Evolutionary conservation across 148 eudicot species (phyloP).

Genomic region (Amaranthus cruentus): DNA sequence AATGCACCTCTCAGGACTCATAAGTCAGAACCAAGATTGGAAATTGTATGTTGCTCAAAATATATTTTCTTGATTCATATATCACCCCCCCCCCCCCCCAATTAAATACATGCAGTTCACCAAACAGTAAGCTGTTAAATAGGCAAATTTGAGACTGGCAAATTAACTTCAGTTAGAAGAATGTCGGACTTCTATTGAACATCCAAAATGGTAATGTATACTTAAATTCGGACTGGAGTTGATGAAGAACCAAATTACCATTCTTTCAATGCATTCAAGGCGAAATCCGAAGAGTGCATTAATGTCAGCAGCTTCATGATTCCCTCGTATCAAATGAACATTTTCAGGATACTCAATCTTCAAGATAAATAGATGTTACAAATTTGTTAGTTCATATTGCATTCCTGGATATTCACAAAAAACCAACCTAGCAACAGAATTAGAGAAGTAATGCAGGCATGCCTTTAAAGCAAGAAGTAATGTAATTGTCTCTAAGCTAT

Average conservation of each 20-base stretch:
- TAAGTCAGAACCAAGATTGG: neutral
- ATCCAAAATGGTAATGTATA: neutral
- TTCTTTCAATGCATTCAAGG: conserved; percentile 96
- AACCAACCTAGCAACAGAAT: conserved; percentile 11
- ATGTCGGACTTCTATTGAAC: neutral
- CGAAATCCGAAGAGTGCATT: conserved; percentile 98
- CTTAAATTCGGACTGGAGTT: neutral
- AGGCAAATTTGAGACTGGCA: neutral
- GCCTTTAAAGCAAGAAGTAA: conserved; percentile 94
- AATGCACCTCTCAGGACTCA: neutral
- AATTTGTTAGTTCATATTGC: conserved; percentile 15
- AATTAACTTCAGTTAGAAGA: neutral
- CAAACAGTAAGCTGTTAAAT: neutral
- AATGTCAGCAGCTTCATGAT: conserved; percentile 98
- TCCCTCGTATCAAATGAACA: conserved; percentile 94
- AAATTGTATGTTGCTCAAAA: neutral
- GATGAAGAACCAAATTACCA: conserved; percentile 38
- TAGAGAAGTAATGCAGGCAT: conserved; percentile 23
- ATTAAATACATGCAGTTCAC: neutral
- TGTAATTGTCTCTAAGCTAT: conserved; percentile 96
- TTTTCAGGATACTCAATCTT: conserved; percentile 95
- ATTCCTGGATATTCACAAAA: neutral
- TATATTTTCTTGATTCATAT: neutral
- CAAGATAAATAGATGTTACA: conserved; percentile 13
- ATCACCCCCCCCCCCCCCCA: neutral